Conservation (phyloP, 441 rosid genomes). For the Adansonia rubrostipa region DNA sequence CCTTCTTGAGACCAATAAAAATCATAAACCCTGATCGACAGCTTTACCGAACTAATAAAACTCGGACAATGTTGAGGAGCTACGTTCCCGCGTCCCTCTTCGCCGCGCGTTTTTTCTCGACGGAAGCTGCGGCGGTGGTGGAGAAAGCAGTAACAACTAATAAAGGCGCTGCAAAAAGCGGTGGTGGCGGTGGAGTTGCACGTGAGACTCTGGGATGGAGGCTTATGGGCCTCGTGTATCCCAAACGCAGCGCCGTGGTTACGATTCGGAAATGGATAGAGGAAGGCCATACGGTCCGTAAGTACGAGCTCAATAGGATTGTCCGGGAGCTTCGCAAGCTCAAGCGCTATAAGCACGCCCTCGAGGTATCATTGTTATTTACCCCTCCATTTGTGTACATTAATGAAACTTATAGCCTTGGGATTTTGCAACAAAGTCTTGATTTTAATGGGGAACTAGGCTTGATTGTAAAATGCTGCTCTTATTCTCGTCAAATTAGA, state of each 20-base stretch:
- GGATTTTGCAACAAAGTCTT: neutral
- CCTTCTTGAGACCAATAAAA: neutral
- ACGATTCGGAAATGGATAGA: slow-evolving; percentile 74
- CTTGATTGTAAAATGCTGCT: neutral
- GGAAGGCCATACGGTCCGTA: slow-evolving; percentile 72
- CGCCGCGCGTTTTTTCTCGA: slow-evolving; percentile 54
- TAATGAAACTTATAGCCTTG: neutral
- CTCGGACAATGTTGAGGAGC: slow-evolving; percentile 42
- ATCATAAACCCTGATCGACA: neutral
- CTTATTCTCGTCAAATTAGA: neutral
- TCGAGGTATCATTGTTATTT: slow-evolving; percentile 54
- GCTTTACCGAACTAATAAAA: neutral
- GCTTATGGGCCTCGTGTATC: slow-evolving; percentile 65
- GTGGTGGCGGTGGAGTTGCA: slow-evolving; percentile 33
- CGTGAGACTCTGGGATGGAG: slow-evolving; percentile 70
- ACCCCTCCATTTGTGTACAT: neutral
- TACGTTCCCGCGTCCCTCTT: slow-evolving; percentile 41
- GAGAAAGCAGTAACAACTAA: slow-evolving; percentile 20
- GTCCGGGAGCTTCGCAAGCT: slow-evolving; percentile 89
- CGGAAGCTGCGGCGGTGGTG: slow-evolving; percentile 38
- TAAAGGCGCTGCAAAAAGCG: slow-evolving; percentile 11
- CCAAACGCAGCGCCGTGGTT: slow-evolving; percentile 83
- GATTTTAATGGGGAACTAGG: neutral
- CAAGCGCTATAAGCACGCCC: slow-evolving; percentile 87
- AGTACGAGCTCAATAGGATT: slow-evolving; percentile 86